Evolutionary conservation across 768 basidiomycete genomes (phyloP), one percentile per base, ranked within the genome.

Genomic region (Coprinellus micaceus): DNA sequence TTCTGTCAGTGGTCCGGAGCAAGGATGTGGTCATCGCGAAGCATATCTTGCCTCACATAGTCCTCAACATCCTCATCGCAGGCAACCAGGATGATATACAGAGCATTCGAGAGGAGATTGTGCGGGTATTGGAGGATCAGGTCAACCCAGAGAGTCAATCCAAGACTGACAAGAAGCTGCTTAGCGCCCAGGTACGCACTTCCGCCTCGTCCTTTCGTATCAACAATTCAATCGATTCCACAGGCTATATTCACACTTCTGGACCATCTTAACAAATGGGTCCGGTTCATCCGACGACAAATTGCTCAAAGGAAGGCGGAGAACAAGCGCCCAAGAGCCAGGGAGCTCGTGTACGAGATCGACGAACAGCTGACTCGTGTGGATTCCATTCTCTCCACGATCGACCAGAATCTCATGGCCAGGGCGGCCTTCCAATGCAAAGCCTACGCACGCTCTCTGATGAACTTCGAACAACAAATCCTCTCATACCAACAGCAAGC

Each of bases 21-120:
- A 91, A 91, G 61, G 97, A 99, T 69, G 94, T 94, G 11, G 84
- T 85, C n/a, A 88, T 98, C n/a, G 92, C 95, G 1, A 90, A 87
- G 63, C 85, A 91, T 65, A 73, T 99, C 26, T 80, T 99, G 19
- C 96, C 97, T 6, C 94, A 98, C 66, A 79, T 99, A 17, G 87
- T 97, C 3, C 73, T 98, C 45, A 89, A 93, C 61, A 81, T 93
- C 12, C 76, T 98, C 15, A 78, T 94, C 53, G 88, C 89, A 7
- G 93, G 90, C 0, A 69, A 79, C 24, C 83, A 86, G 0, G 73
- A 75, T 12, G 84, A 88, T 52, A 76, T 81, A 0, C 69, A 81
- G 25, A 76, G 80, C 21, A 91, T 98, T 62, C 82, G 85, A 1
- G 64, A 67, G 2, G 97, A 99, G 67, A 79, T 98, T 36, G 69